A percentile compares a stretch with the other conserved stretches of the same genome.
These are phyloP conservation scores for Graphiopsis chlorocephala DNA, from an alignment of 2,329 filamentous ascomycete genomes.

Conservation along the genomic window DNA sequence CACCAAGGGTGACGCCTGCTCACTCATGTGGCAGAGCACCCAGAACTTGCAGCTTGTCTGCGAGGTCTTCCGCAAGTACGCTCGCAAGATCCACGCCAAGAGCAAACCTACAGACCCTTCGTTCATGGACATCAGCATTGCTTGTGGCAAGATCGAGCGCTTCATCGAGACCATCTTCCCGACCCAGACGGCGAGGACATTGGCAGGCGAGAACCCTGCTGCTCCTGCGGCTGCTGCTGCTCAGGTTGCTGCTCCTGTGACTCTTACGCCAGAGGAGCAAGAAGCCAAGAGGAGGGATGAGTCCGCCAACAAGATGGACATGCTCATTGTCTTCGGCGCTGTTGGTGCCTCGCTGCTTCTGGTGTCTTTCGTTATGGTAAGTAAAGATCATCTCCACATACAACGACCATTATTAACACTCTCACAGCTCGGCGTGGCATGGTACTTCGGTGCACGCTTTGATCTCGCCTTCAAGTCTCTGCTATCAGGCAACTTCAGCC, in stretches of 20 bases:
- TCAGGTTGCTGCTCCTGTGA: slow-evolving; percentile 46
- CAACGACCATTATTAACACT: slow-evolving; percentile 12
- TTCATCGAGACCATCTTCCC: slow-evolving; percentile 95
- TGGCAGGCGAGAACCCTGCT: slow-evolving; percentile 23
- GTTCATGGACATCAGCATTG: slow-evolving; percentile 85
- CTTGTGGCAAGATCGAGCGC: slow-evolving; percentile 90
- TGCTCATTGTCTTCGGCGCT: slow-evolving; percentile 62
- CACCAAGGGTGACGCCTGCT: slow-evolving; percentile 88
- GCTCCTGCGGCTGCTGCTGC: slow-evolving; percentile 48
- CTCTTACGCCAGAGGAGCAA: slow-evolving; percentile 53
- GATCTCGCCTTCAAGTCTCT: slow-evolving; percentile 56
- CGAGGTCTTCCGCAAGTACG: slow-evolving; percentile 75
- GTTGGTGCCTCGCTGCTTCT: slow-evolving; percentile 67
- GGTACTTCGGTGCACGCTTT: slow-evolving; percentile 77
- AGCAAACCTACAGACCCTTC: slow-evolving; percentile 92
- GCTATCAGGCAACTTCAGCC: slow-evolving; percentile 11
- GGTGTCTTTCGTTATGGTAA: slow-evolving; percentile 77
- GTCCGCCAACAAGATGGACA: slow-evolving; percentile 53
- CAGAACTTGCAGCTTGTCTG: slow-evolving; percentile 83
- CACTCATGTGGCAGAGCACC: slow-evolving; percentile 87
- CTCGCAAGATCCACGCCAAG: slow-evolving; percentile 82
- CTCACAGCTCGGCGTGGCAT: slow-evolving; percentile 70
- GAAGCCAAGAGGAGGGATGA: slow-evolving; percentile 53
- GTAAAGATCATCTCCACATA: slow-evolving; percentile 30
- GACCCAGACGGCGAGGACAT: slow-evolving; percentile 66